Conservation (phyloP, 176 grass and related monocot genomes). For the Bromus sterilis region DNA sequence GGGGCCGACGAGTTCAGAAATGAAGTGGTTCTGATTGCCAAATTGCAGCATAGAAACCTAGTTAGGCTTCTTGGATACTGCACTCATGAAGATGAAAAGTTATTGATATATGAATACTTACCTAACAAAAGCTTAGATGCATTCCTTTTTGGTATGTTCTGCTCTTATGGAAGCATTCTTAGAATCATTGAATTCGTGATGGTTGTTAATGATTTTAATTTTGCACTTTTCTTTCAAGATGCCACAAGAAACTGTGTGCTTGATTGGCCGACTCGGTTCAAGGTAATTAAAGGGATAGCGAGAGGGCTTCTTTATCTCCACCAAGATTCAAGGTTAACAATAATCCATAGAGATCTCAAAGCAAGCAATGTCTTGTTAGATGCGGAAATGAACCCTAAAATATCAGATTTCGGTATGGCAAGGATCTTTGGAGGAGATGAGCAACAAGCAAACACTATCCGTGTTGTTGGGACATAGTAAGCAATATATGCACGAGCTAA, state of each 20-base stretch:
- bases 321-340: constrained; percentile 42
- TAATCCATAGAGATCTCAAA: constrained; percentile 38
- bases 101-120: constrained; percentile 49
- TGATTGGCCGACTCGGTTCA: constrained; percentile 19
- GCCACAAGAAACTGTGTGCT: not conserved
- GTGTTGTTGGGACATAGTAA: constrained; percentile 40
- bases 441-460: constrained; percentile 10
- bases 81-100: constrained; percentile 35
- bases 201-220: not conserved
- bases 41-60: constrained; percentile 49
- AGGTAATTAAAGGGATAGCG: constrained; percentile 32
- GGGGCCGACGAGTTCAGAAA: constrained; percentile 37
- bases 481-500: not conserved
- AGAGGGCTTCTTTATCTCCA: constrained; percentile 48
- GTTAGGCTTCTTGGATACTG: constrained; percentile 34
- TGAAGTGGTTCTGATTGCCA: constrained; percentile 48
- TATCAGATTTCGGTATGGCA: constrained; percentile 51
- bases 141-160: constrained; percentile 29
- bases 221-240: not conserved
- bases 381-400: constrained; percentile 31
- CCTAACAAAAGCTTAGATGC: constrained; percentile 51
- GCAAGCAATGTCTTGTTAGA: constrained; percentile 46
- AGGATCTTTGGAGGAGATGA: constrained; percentile 28
- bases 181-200: not conserved
- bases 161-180: not conserved